Percentiles rank a stretch among this genome's conserved stretches.
phyloP scores from a whole-genome alignment of 805 yeast genomes.

The Cyberlindnera galapagoensis region DNA sequence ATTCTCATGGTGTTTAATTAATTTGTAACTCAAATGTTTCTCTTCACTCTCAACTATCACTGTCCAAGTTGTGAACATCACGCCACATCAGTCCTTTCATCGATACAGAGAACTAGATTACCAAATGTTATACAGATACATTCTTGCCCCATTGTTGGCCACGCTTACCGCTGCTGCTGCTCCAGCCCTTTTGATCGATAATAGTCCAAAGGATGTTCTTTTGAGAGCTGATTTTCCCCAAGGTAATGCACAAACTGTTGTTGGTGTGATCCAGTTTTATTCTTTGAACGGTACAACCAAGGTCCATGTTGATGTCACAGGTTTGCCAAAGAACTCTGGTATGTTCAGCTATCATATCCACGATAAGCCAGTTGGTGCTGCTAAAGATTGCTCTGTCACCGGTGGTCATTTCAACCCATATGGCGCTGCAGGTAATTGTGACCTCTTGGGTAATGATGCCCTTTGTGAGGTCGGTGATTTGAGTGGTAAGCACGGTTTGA shows the following conservation, averaged over 20 bases:
- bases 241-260: conserved; percentile 28
- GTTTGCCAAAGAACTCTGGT: conserved; percentile 60
- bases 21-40: background rate
- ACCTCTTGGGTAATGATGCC: conserved; percentile 41
- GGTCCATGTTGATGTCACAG: conserved; percentile 66
- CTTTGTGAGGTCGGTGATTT: conserved; percentile 69
- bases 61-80: too few relatives aligned
- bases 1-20: too few relatives aligned
- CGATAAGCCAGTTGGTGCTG: conserved; percentile 44
- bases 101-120: too few relatives aligned
- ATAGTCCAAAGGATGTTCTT: conserved; percentile 23
- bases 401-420: conserved; percentile 63
- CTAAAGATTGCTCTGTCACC: conserved; percentile 46
- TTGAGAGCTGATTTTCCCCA: conserved; percentile 26
- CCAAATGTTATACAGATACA: conserved; percentile 10
- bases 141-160: conserved; percentile 9
- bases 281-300: conserved; percentile 53
- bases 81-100: too few relatives aligned
- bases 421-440: conserved; percentile 48
- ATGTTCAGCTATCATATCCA: conserved; percentile 69
- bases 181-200: conserved; percentile 12
- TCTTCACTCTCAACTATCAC: background rate
- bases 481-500: conserved; percentile 72
- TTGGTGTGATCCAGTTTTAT: conserved; percentile 53
- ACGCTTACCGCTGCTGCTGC: conserved; percentile 7